Evolutionary conservation across 169 alveolate genomes (phyloP), one percentile per base, ranked within the genome.

Genomic region (Cryptosporidium viatorum): DNA sequence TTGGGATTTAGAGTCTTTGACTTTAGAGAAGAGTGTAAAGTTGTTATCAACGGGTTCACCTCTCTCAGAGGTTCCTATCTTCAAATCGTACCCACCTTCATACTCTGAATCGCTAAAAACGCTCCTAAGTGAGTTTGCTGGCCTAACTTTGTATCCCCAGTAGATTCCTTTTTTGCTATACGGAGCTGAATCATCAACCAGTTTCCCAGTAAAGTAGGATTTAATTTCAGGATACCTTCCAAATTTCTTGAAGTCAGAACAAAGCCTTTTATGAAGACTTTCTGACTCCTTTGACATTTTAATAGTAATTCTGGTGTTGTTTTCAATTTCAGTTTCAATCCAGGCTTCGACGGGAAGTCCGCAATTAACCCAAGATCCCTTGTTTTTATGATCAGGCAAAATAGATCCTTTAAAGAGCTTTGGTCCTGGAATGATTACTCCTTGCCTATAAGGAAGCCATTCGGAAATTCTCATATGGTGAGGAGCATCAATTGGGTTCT

Each of bases 401-500:
- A 80, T 62, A 29, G 59, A 5, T 39, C 89, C 89, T 62, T 65
- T 60, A 55, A 37, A 65, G 8, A 80, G 14, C 62, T 45, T 59
- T 21, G 98, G 98, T 33, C 98, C 92, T 70, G 93, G 86, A 23
- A 95, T 92, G 12, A 92, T 93, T 37, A 93, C 94, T 31, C 97
- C 98, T 92, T 96, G 96, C 73, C 97, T 86, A 91, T 93, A 96
- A 43, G 98, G 98, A 73, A 97, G 94, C 98, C 98, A 96, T 91
- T 98, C 99, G 70, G 94, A 94, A 23, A 95, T 94, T 67, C 98
- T 93, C 75, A 98, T 92, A 92, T 98, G 99, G 92, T 98, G 99
- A 52, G 99, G 99, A 18, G 99, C 98, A 92, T 98, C 99, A 50
- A 98, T 94, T 2, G 99, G 99, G 91, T 97, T 98, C 97, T 97